Conservation (phyloP, 805 yeast species). For the Torulaspora quercuum region DNA sequence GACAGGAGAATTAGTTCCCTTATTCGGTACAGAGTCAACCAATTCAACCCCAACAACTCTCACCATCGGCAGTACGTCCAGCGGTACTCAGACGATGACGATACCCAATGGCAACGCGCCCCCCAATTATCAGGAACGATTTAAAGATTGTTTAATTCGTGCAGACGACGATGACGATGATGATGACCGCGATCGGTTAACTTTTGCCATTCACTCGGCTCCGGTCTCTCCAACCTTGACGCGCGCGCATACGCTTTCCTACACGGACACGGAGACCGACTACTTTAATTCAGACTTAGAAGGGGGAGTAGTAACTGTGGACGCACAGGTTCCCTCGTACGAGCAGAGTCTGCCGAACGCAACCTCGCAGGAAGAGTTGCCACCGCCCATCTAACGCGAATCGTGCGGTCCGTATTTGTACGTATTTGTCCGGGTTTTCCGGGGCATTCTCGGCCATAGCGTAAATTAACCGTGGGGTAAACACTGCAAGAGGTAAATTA, state of each 20-base stretch:
- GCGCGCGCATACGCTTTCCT: slow-evolving; percentile 1
- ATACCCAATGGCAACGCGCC: slow-evolving; percentile 13
- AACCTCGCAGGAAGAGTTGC: slow-evolving; percentile 5
- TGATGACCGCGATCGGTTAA: background rate
- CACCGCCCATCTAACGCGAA: slow-evolving; percentile 8
- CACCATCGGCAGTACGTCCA: slow-evolving; percentile 4
- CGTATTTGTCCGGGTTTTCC: no score
- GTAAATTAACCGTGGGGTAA: no score
- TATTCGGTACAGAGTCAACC: slow-evolving; percentile 21
- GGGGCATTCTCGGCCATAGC: no score
- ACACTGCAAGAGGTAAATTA: no score
- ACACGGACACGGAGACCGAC: slow-evolving; percentile 1
- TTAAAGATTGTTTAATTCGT: slow-evolving; percentile 36
- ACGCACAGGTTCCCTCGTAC: slow-evolving; percentile 15
- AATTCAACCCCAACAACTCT: background rate
- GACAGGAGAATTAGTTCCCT: slow-evolving; percentile 35
- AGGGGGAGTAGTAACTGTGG: no score
- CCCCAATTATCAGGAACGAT: slow-evolving; percentile 19
- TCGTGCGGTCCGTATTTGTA: no score
- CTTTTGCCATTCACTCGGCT: slow-evolving; percentile 4
- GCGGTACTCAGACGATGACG: slow-evolving; percentile 11
- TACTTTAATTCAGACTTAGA: no score
- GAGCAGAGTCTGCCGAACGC: slow-evolving; percentile 13
- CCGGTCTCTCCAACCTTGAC: slow-evolving; percentile 4
- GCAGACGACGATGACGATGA: no score